Evolutionary conservation across 2,329 filamentous ascomycete genomes (phyloP), one percentile per base, ranked within the genome.

Genomic region (Stylonectria norvegica): DNA sequence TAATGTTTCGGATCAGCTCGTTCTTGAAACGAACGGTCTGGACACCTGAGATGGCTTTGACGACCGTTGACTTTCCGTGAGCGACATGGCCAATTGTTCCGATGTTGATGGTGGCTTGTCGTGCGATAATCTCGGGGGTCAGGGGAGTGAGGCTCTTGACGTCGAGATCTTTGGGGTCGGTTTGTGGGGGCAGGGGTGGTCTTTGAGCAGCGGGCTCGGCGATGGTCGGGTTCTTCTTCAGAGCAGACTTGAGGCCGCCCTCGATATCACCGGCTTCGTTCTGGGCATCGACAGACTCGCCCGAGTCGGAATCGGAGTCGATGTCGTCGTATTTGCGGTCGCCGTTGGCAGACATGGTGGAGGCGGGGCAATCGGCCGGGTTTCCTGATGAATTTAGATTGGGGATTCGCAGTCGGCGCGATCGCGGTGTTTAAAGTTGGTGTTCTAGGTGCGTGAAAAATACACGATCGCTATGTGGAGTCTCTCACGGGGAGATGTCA

Each of bases 21-120:
- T 97, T 98, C 85, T 98, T 98, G 79, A 98, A 98, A 57, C 93
- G 83, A 63, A 98, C 93, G 14, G 93, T 98, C 78, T 98, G 93
- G 50, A 98, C 93, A 49, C 93, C 93, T 2, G 93, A 97, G 60
- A 98, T 97, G 59, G 93, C 93, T 78, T 98, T 98, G 59, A 98
- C 93, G 36, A 98, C 93, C 16, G 93, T 98, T 47, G 89, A 95
- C 70, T 97, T 97, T 65, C 91, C 91, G 85, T 97, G 91, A 63
- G 93, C 93, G 76, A 97, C 91, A 68, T 97, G 93, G 41, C 91
- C 91, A 68, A 98, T 97, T 47, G 93, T 96, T 52, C 91, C 93
- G 59, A 97, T 96, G 72, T 97, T 97, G 76, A 97, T 96, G 41
- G 93, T 98, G 40, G 93, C 93, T 78, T 98, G 93, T 60, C 93